Conservation (phyloP, 441 rosid species). For the Pelargonium fulgidum region DNA sequence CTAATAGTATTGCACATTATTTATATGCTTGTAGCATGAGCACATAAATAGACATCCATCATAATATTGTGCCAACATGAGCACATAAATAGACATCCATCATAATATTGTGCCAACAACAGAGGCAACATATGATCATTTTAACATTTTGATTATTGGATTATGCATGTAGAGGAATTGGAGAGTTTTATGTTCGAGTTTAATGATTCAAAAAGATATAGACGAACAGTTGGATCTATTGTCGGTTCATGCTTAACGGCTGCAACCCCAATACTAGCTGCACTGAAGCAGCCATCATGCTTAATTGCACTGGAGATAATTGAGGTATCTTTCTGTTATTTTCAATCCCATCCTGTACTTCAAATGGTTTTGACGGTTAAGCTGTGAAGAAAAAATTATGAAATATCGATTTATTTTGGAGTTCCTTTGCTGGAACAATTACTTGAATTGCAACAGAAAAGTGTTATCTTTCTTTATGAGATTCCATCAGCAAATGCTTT, state of each 20-base stretch:
- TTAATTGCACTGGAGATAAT: conserved; percentile 67
- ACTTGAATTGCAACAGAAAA: background rate
- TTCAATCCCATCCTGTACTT: too few species aligned
- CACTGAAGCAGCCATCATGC: conserved; percentile 57
- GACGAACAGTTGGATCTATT: conserved; percentile 75
- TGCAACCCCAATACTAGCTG: conserved; percentile 69
- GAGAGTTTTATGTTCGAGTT: conserved; percentile 50
- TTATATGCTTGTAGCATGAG: too few species aligned
- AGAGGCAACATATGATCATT: conserved; percentile 1
- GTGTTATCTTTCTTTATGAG: background rate
- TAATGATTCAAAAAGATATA: conserved; percentile 64
- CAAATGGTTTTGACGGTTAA: background rate
- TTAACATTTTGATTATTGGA: conserved; percentile 15
- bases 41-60: background rate
- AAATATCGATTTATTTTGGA: background rate
- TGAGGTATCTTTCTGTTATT: conserved; percentile 42
- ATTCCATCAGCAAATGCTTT: background rate
- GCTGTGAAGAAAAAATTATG: background rate
- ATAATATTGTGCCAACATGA: background rate
- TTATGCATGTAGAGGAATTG: conserved; percentile 47
- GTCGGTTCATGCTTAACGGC: conserved; percentile 71
- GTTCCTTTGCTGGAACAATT: background rate
- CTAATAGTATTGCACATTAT: background rate
- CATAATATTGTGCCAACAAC: background rate
- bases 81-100: background rate